Percentiles rank a stretch among this genome's conserved stretches.
Conservation (phyloP, 257 asterid species). For the Solanum dulcamara region DNA sequence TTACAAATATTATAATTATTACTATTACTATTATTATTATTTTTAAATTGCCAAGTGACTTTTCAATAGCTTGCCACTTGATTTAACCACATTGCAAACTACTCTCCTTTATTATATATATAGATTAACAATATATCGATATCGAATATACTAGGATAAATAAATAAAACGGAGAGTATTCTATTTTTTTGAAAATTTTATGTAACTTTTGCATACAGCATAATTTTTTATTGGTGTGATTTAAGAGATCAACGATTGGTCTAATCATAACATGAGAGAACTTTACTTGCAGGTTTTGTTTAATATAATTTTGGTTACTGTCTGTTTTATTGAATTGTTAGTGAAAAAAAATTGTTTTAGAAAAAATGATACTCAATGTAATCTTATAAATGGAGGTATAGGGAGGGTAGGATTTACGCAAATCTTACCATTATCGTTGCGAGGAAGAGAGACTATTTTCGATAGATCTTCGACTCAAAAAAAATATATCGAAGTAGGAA, state of each 20-base stretch:
- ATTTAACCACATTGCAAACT: too few species aligned
- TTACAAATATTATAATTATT: too few species aligned
- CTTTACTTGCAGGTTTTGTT: not conserved
- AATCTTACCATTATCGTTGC: not conserved
- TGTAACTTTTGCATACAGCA: not conserved
- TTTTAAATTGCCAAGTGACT: too few species aligned
- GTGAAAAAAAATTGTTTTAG: not conserved
- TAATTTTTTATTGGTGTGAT: not conserved
- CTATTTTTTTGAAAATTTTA: not conserved
- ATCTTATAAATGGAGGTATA: not conserved
- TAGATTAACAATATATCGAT: too few species aligned
- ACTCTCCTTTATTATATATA: too few species aligned
- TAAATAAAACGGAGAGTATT: not conserved
- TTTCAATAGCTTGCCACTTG: too few species aligned
- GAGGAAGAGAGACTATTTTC: not conserved
- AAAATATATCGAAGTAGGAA: accelerated
- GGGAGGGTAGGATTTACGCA: not conserved
- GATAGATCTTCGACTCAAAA: accelerated
- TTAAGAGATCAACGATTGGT: not conserved
- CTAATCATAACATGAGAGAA: not conserved
- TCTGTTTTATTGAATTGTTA: not conserved
- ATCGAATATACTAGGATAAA: too few species aligned
- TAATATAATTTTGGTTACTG: not conserved
- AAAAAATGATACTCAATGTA: not conserved
- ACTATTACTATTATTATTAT: too few species aligned